Percentiles rank a stretch among this genome's conserved stretches.
These are phyloP conservation scores for Pseudogymnoascus sp. DNA, from an alignment of 2,329 filamentous ascomycete genomes.

Conservation along the genomic window DNA sequence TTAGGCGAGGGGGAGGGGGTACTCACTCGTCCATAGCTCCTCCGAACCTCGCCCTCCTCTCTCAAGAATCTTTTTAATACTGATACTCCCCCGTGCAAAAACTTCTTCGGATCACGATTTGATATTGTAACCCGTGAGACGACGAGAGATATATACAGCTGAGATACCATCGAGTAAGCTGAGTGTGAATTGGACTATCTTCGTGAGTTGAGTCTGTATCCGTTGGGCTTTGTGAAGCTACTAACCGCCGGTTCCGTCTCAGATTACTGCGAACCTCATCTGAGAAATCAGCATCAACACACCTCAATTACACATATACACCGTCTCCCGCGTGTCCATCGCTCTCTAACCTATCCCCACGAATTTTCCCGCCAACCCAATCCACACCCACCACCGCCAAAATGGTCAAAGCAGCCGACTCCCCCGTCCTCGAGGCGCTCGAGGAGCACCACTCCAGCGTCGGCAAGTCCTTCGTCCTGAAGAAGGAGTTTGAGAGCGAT, in stretches of 20 bases:
- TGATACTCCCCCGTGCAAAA: neutral
- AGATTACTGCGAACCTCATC: neutral
- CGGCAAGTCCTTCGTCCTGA: constrained; percentile 84
- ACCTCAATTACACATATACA: neutral
- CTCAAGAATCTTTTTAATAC: neutral
- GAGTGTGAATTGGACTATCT: neutral
- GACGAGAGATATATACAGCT: neutral
- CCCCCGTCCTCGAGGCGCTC: constrained; percentile 75
- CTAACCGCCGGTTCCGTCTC: neutral
- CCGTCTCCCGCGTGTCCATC: neutral
- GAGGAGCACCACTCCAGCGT: constrained; percentile 82
- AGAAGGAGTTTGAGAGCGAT: constrained; percentile 87
- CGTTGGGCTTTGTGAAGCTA: neutral
- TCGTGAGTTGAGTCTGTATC: neutral
- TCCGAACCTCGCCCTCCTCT: constrained; percentile 2
- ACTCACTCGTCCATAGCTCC: neutral
- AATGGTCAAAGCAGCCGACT: constrained; percentile 79
- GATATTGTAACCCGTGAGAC: neutral
- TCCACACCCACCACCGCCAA: constrained; percentile 23
- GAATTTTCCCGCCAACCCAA: constrained; percentile 1
- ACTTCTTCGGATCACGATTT: neutral
- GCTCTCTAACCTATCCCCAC: neutral
- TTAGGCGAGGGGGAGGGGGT: neutral
- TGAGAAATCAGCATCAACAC: neutral
- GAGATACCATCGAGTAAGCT: neutral